phyloP scores from a whole-genome alignment of 2,329 filamentous ascomycete genomes.

The Curvularia eragrostidis region DNA sequence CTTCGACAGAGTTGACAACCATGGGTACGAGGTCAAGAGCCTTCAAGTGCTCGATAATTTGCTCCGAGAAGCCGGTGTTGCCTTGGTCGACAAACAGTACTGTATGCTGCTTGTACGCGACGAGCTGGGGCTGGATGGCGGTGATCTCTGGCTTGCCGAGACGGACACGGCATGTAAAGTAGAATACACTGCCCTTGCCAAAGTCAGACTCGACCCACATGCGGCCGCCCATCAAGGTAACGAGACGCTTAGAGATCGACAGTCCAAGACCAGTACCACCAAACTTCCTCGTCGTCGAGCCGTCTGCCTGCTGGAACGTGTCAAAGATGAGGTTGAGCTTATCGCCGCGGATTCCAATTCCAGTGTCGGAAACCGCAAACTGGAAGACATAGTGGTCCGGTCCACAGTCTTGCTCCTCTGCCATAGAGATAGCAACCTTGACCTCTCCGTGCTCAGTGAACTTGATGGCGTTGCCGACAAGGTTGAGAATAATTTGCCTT shows the following conservation, averaged over 20 bases:
- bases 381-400: conserved; percentile 89
- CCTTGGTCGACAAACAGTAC: conserved; percentile 96
- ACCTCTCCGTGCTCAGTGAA: conserved; percentile 98
- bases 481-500: conserved; percentile 93
- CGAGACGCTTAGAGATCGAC: conserved; percentile 92
- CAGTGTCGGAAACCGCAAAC: conserved; percentile 94
- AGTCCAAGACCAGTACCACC: conserved; percentile 92
- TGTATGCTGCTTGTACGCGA: conserved; percentile 90
- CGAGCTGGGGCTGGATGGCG: conserved; percentile 80
- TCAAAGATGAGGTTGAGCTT: conserved; percentile 98
- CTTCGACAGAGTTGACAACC: conserved; percentile 78
- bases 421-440: conserved; percentile 84
- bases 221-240: conserved; percentile 94
- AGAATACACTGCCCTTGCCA: conserved; percentile 91
- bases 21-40: conserved; percentile 80
- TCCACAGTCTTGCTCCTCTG: conserved; percentile 69
- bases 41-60: conserved; percentile 79
- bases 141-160: conserved; percentile 79
- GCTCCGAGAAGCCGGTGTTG: conserved; percentile 75
- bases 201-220: conserved; percentile 96
- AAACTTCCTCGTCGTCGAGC: conserved; percentile 94
- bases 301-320: conserved; percentile 98
- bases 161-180: conserved; percentile 92
- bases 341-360: conserved; percentile 93
- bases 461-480: conserved; percentile 98